Evolutionary conservation across 1,284 basidiomycete species (phyloP).

Genomic region (Dichomitus squalens): DNA sequence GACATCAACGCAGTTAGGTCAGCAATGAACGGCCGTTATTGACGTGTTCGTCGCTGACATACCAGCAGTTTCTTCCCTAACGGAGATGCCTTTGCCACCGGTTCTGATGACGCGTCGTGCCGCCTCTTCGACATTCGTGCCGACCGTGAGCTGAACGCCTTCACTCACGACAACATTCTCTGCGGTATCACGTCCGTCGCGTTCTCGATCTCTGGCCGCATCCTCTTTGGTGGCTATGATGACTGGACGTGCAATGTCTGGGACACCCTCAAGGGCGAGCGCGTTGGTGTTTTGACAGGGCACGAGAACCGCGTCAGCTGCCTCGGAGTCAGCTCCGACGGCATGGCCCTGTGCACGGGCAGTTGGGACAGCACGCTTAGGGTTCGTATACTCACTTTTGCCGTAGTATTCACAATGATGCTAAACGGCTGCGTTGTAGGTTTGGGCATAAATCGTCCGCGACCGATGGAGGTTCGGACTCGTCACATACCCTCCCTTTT

Average conservation of each 20-base stretch:
- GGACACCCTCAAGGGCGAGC: slow-evolving; percentile 98
- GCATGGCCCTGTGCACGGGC: slow-evolving; percentile 97
- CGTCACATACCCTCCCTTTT: slow-evolving; percentile 27
- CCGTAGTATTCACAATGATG: not conserved
- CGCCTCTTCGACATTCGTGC: slow-evolving; percentile 97
- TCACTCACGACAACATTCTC: slow-evolving; percentile 97
- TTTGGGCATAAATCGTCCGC: slow-evolving; percentile 43
- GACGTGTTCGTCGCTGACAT: slow-evolving; percentile 2
- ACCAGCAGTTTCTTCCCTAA: slow-evolving; percentile 93
- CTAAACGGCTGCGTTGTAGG: slow-evolving; percentile 29
- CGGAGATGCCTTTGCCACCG: slow-evolving; percentile 97
- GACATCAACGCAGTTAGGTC: slow-evolving; percentile 99
- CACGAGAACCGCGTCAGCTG: slow-evolving; percentile 98
- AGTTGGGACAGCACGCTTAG: slow-evolving; percentile 97
- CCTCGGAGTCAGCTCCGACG: slow-evolving; percentile 93
- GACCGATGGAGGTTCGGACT: slow-evolving; percentile 14
- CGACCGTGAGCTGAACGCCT: slow-evolving; percentile 94
- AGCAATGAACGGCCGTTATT: slow-evolving; percentile 37
- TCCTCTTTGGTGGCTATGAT: slow-evolving; percentile 98
- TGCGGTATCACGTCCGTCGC: slow-evolving; percentile 99
- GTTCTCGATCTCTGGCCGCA: slow-evolving; percentile 95
- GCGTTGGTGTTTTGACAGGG: slow-evolving; percentile 94
- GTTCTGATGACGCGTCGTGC: slow-evolving; percentile 98
- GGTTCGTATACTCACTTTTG: slow-evolving; percentile 52
- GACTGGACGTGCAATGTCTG: slow-evolving; percentile 99